Base-by-base conservation (phyloP, 2,329 filamentous ascomycete species). In the Cladophialophora psammophila region DNA sequence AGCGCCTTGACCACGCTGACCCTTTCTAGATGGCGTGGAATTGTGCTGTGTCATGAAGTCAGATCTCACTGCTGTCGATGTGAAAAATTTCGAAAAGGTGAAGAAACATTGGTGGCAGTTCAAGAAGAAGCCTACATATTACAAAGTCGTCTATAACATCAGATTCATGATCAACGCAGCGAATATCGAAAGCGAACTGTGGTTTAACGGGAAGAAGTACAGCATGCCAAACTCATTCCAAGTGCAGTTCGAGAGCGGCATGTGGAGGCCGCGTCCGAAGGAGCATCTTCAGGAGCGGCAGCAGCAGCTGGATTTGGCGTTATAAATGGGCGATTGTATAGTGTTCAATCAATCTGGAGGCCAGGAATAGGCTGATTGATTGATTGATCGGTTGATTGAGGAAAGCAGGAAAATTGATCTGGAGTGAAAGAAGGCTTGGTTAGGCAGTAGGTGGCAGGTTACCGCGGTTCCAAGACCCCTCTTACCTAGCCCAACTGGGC, bases 51-150 rank as follows among this genome's bases (percentile, higher is more conserved):
- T 50, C 26, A 60, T 60, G 57, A 60, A 31, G 9, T 60, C 57
- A 32, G 57, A 60, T 31, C 26, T 60, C 10, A 32, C 57, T 15
- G 35, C n/a, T 10, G 18, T 60, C 26, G 57, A 60, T 31, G 5
- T 60, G 13, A 32, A 31, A 18, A 45, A 35, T 15, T 60, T 60
- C 40, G 42, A 45, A 32, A 60, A 60, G 57, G n/a, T 60, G 12
- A 60, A 60, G 40, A 60, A 60, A 26, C 57, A 45, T 10, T 60
- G 57, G 57, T 60, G 57, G 57, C 38, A 60, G 26, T 15, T 50
- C 0, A 60, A 45, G 8, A 60, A 60, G 40, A 20, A 32, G 40
- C 57, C 57, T 3, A 45, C 57, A 18, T 60, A 60, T 36, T 60
- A 60, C 57, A 48, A 50, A 60, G 40, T 48, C 57, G 34, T 10